Conservation (phyloP, 179 eudicot species). For the Silene coronaria region DNA sequence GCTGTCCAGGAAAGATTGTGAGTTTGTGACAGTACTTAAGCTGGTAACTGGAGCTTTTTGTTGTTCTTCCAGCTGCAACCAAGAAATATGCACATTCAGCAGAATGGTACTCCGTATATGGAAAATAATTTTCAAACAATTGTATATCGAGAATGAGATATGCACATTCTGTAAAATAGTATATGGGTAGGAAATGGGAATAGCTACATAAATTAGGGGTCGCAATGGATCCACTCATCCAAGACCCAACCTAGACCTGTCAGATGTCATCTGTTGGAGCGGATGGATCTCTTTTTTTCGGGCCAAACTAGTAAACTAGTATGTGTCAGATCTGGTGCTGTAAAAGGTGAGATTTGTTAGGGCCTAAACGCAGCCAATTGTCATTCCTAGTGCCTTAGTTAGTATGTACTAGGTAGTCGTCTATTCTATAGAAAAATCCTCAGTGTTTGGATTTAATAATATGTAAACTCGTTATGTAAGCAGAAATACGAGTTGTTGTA, state of each 20-base stretch:
- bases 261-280: too few species aligned
- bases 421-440: not conserved
- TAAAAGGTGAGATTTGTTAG: too few species aligned
- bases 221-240: not conserved
- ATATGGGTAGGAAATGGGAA: not conserved
- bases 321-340: too few species aligned
- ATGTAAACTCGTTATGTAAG: not conserved
- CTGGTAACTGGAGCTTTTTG: slow-evolving; percentile 72
- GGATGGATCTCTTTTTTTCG: too few species aligned
- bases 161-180: not conserved
- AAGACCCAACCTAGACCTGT: not conserved
- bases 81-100: not conserved
- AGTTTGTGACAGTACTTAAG: slow-evolving; percentile 30
- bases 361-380: not conserved
- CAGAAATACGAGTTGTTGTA: too few species aligned
- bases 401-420: not conserved
- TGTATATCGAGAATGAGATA: not conserved
- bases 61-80: slow-evolving; percentile 84
- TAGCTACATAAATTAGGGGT: not conserved
- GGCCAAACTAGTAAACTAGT: too few species aligned
- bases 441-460: too few species aligned
- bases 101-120: not conserved
- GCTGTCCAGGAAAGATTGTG: slow-evolving; percentile 1
- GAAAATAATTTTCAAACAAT: not conserved
- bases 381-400: not conserved